Evolutionary conservation across 2,329 filamentous ascomycete genomes (phyloP).

Genomic region (Diaporthe vexans): DNA sequence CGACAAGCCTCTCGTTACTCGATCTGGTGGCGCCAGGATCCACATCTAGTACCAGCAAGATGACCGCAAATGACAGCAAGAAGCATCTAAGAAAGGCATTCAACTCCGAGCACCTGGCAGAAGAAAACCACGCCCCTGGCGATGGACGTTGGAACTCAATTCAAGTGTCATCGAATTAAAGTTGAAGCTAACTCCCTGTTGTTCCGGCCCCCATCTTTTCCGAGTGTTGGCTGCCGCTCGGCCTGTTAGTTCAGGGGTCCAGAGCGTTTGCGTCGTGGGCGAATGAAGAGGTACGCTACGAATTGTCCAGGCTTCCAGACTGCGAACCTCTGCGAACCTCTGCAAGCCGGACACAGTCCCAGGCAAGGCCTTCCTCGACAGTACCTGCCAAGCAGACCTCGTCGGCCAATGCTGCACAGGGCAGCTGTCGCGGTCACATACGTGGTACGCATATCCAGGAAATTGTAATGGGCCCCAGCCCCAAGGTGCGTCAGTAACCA

Average conservation of each 20-base stretch:
- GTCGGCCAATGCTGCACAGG: background rate
- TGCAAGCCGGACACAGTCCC: background rate
- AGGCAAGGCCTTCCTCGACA: constrained; percentile 5
- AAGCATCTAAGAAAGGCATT: background rate
- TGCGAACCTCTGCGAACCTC: background rate
- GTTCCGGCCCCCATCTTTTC: constrained; percentile 5
- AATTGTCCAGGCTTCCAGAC: background rate
- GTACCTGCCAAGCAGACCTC: background rate
- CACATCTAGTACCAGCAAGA: background rate
- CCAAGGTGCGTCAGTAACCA: constrained; percentile 30
- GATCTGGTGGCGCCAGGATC: constrained; percentile 6
- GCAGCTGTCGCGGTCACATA: constrained; percentile 12
- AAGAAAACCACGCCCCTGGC: background rate
- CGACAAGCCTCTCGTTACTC: constrained; percentile 7
- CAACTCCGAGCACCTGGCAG: background rate
- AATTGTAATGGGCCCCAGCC: constrained; percentile 9
- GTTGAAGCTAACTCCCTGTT: constrained; percentile 29
- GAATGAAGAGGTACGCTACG: background rate
- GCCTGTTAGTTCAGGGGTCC: constrained; percentile 18
- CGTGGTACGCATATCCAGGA: constrained; percentile 13
- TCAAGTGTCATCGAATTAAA: constrained; percentile 37
- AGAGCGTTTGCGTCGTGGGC: constrained; percentile 11
- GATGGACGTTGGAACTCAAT: constrained; percentile 19
- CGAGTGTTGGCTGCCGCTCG: background rate
- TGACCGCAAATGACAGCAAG: background rate